Conservation (phyloP, 2,329 filamentous ascomycete genomes). For the Drechslerella stenobrocha region DNA sequence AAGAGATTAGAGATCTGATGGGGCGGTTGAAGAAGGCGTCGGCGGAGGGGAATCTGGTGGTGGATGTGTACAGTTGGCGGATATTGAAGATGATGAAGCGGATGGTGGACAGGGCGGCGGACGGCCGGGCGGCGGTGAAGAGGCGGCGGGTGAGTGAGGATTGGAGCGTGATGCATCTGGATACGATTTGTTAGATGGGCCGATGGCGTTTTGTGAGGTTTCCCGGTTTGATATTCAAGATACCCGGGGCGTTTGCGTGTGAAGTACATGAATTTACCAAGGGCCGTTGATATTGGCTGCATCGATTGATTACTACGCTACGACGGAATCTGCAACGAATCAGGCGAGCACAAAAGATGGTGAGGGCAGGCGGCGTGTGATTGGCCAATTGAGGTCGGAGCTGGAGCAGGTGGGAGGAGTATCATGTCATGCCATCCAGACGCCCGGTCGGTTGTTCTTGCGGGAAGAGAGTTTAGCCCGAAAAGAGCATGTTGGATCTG, state of each 20-base stretch:
- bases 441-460: conserved; percentile 37
- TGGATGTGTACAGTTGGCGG: conserved; percentile 46
- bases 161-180: conserved; percentile 43
- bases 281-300: too few species aligned
- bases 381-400: conserved; percentile 32
- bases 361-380: conserved; percentile 12
- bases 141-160: conserved; percentile 24
- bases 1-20: conserved; percentile 26
- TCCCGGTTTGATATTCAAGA: too few species aligned
- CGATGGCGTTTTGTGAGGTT: conserved; percentile 9
- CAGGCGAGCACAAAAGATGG: background rate
- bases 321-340: too few species aligned
- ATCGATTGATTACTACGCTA: too few species aligned
- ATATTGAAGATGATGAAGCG: conserved; percentile 41
- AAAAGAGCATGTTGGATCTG: conserved; percentile 5
- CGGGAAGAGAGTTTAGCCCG: conserved; percentile 19
- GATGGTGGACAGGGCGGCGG: conserved; percentile 11
- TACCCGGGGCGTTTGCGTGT: too few species aligned
- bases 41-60: conserved; percentile 9
- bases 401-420: conserved; percentile 22
- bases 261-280: too few species aligned
- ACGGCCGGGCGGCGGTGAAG: conserved; percentile 2
- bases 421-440: conserved; percentile 44
- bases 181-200: conserved; percentile 29
- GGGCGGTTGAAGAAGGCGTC: conserved; percentile 4